These are phyloP conservation scores for Saprolegnia parasitica DNA, from an alignment of 352 stramenopile genomes.

Conservation along the genomic window DNA sequence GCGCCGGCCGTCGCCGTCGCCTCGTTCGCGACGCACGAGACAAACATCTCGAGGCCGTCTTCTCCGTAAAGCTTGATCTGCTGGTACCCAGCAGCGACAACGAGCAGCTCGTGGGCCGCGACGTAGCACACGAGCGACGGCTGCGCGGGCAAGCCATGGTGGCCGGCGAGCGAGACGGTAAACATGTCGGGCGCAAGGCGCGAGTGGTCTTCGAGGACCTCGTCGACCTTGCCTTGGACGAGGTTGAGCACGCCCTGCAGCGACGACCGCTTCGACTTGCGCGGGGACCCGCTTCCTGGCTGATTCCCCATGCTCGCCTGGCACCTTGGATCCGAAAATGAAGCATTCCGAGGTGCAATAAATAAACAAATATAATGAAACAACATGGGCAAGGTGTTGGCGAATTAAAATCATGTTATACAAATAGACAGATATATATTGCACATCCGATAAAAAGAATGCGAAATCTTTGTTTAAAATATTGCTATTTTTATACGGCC, in stretches of 20 bases:
- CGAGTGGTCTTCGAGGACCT: not conserved
- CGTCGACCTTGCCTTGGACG: not conserved
- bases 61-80: constrained; percentile 63
- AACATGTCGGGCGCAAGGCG: constrained; percentile 45
- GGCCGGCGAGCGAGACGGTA: constrained; percentile 40
- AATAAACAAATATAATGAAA: too few species aligned
- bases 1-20: constrained; percentile 28
- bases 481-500: too few species aligned
- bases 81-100: constrained; percentile 56
- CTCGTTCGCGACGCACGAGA: constrained; percentile 31
- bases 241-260: not conserved
- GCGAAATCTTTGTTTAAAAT: too few species aligned
- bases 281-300: not conserved
- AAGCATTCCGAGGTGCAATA: too few species aligned
- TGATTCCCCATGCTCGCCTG: not conserved
- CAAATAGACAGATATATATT: too few species aligned
- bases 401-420: too few species aligned
- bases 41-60: constrained; percentile 53
- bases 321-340: not conserved
- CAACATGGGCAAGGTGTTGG: too few species aligned
- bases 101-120: constrained; percentile 55
- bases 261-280: not conserved
- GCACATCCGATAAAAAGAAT: too few species aligned
- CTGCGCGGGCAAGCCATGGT: constrained; percentile 69
- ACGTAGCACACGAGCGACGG: constrained; percentile 56